A percentile compares a stretch with the other conserved stretches of the same genome.
These are phyloP conservation scores for Ogataea pini DNA, from an alignment of 805 yeast genomes.

Conservation along the genomic window DNA sequence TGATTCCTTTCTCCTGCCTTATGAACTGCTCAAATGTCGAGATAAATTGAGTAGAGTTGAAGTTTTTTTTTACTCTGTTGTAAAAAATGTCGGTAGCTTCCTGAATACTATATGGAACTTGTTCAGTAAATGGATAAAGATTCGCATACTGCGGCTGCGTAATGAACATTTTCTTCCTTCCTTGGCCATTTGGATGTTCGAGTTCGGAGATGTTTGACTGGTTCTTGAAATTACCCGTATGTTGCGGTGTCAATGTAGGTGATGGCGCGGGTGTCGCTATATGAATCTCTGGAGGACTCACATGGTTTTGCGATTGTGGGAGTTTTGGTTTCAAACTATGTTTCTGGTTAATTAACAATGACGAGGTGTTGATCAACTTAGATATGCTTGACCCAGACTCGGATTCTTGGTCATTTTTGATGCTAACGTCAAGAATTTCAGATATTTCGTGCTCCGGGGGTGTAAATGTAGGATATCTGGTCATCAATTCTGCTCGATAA, in stretches of 20 bases:
- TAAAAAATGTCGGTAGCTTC: conserved; percentile 77
- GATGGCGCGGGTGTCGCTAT: conserved; percentile 90
- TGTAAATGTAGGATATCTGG: conserved; percentile 72
- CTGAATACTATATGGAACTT: conserved; percentile 69
- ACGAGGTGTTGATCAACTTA: conserved; percentile 25
- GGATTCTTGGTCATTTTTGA: conserved; percentile 19
- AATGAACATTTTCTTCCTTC: conserved; percentile 34
- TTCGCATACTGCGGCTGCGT: conserved; percentile 37
- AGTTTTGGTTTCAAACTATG: conserved; percentile 33
- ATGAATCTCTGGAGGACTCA: conserved; percentile 47
- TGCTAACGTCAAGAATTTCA: conserved; percentile 40
- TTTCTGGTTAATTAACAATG: conserved; percentile 35
- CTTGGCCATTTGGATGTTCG: conserved; percentile 34
- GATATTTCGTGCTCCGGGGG: conserved; percentile 54
- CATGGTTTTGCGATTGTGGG: conserved; percentile 35
- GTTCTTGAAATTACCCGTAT: conserved; percentile 32
- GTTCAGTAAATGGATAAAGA: conserved; percentile 32
- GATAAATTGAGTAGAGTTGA: conserved; percentile 72
- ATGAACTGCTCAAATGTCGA: conserved; percentile 69
- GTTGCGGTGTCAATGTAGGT: conserved; percentile 61
- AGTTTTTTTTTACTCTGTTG: conserved; percentile 61
- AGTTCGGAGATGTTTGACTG: conserved; percentile 31
- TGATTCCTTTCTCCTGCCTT: conserved; percentile 52
- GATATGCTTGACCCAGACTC: conserved; percentile 19
- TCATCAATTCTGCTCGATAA: conserved; percentile 69